Evolutionary conservation across 164 flowering plant species (phyloP).

Genomic region (Stephania yunnanensis): DNA sequence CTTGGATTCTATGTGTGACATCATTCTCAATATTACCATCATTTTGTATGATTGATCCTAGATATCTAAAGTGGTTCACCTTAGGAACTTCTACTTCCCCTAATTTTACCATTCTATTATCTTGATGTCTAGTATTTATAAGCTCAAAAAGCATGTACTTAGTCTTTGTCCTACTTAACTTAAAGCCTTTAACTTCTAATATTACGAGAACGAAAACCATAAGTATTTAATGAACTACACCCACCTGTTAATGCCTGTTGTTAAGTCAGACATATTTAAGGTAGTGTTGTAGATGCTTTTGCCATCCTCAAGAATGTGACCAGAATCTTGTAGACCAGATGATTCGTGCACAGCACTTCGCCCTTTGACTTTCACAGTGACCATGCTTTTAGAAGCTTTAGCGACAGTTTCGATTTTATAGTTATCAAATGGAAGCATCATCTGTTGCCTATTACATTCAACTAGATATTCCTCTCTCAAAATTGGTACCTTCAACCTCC

Average conservation of each 20-base stretch:
- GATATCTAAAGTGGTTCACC: too few relatives aligned
- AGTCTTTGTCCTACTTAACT: too few relatives aligned
- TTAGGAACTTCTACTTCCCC: too few relatives aligned
- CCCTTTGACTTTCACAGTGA: conserved; percentile 90
- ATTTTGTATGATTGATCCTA: too few relatives aligned
- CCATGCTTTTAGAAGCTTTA: conserved; percentile 40
- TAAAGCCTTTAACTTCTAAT: too few relatives aligned
- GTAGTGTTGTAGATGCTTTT: conserved; percentile 85
- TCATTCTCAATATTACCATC: too few relatives aligned
- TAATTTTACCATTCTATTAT: too few relatives aligned
- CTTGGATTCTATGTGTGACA: too few relatives aligned
- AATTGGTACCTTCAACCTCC: conserved; percentile 84
- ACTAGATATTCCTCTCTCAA: conserved; percentile 82
- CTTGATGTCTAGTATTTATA: too few relatives aligned
- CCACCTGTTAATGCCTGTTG: conserved; percentile 91
- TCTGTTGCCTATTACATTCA: conserved; percentile 63
- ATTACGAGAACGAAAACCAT: too few relatives aligned
- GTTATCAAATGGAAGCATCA: conserved; percentile 67
- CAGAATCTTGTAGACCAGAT: conserved; percentile 84
- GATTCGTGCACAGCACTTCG: conserved; percentile 86
- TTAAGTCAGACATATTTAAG: conserved; percentile 82
- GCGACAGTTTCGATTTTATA: conserved; percentile 61
- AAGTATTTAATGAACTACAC: conserved; percentile 3
- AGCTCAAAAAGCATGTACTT: too few relatives aligned
- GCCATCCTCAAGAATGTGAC: conserved; percentile 94